Evolutionary conservation across 2,329 filamentous ascomycete genomes (phyloP), one percentile per base, ranked within the genome.

Genomic region (Exophiala aquamarina): DNA sequence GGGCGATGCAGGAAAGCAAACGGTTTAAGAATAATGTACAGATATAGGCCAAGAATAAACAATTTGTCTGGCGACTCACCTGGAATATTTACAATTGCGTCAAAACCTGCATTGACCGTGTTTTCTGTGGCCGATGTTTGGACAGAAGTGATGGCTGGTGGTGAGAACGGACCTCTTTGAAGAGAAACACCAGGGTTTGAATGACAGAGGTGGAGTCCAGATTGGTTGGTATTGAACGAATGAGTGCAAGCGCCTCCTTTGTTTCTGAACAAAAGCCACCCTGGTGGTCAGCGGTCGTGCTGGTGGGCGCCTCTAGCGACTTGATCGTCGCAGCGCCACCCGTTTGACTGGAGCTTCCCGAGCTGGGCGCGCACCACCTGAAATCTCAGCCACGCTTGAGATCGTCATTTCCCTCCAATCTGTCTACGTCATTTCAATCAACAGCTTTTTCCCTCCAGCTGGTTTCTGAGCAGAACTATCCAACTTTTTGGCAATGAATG

Each of bases 301-400:
- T 11, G 11, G 23, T 26, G 23, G 23, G 11, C 23, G 11, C 23
- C 23, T 6, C 23, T 26, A 6, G 11, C 6, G 6, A 26, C 11
- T 26, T 26, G 23, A 26, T 26, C 23, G 23, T 26, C 23, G n/a
- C 23, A 11, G 23, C 23, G 23, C 23, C 23, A 26, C 23, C 23
- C 11, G 6, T 26, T 26, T 11, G 23, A 26, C 23, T 26, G 23
- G 23, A 26, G 23, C 23, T 26, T 26, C 23, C 23, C 23, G 11
- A 26, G 23, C 23, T 26, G 23, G 23, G 6, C 11, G 23, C 6
- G 6, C 23, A 20, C 31, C n/a, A 31, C 29, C 35, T 29, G 34
- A 31, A 36, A 37, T 46, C 47, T 50, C 38, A 50, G 47, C 47
- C 47, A 50, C 47, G 21, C 31, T 20, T n/a, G n/a, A 4, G 47